Base-by-base conservation (phyloP, 306 rosid genomes). In the Prunus dulcis region DNA sequence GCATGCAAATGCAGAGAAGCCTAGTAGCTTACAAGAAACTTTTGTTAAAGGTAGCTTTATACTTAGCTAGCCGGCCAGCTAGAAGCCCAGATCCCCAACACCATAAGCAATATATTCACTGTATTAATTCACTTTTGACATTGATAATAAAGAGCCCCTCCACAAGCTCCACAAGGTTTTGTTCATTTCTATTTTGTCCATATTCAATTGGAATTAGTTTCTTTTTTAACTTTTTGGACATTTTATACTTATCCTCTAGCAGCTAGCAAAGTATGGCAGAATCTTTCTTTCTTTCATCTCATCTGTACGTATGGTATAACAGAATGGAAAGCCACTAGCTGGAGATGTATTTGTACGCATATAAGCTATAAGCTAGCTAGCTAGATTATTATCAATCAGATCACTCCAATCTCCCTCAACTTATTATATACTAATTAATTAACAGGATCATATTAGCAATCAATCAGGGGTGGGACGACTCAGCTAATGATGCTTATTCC, bases 171-270 rank as follows among this genome's bases (percentile, higher is more conserved):
- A 51, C 47, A 62, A 67, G 82, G 80, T 23, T 82, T 78, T 82
- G 74, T 75, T 84, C 73, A 84, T 79, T 83, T 80, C 85, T 72
- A 38, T 85, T 84, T 85, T 90, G 94, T 83, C 91, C 84, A 79
- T 82, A 83, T 86, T 75, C 86, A 69, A 76, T 86, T 88, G 88
- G 93, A 88, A 71, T 62, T 80, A 18, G 2, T 18, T 30, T 34
- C 15, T 43, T 43, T 9, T 12, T 12, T 5, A 34, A 45, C 56
- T 72, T 58, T 72, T 73, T 57, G 49, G 67, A 72, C 76, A 72
- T 57, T 57, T 12, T 8, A 9, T 34, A 22, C 9, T 71, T 71
- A 57, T 56, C 76, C 67, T 57, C 46, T 72, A 72, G 67, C 55
- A 56, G 41, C 27, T 72, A 72, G 67, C 55, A 56, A 56, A 72